These are phyloP conservation scores for Taxillus chinensis DNA, from an alignment of 164 flowering plant genomes.

Conservation along the genomic window DNA sequence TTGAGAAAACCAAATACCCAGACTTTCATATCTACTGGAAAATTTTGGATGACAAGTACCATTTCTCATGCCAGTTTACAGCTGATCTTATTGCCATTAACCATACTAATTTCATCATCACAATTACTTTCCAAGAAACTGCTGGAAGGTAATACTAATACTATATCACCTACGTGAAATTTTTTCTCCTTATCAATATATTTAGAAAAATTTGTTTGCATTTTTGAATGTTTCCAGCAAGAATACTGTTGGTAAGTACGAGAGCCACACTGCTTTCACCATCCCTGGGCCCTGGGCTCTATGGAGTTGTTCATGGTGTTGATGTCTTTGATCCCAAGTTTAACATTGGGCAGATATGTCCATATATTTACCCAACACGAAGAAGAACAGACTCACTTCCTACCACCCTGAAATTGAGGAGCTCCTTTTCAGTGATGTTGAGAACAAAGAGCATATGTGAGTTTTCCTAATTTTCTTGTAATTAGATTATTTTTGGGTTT, in stretches of 20 bases:
- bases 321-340: constrained; percentile 96
- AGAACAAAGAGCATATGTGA: constrained; percentile 87
- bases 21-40: constrained; percentile 94
- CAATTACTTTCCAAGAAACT: constrained; percentile 96
- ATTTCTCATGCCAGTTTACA: constrained; percentile 94
- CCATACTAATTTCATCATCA: constrained; percentile 92
- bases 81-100: constrained; percentile 97
- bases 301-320: constrained; percentile 93
- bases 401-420: constrained; percentile 93
- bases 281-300: constrained; percentile 91
- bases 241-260: constrained; percentile 94
- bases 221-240: constrained; percentile 43
- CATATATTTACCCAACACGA: constrained; percentile 77
- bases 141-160: constrained; percentile 69
- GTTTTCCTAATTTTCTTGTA: constrained; percentile 5
- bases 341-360: constrained; percentile 92
- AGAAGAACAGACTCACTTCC: constrained; percentile 55
- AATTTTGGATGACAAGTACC: constrained; percentile 85
- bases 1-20: constrained; percentile 94
- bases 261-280: constrained; percentile 93
- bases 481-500: neutral
- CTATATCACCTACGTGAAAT: too few relatives aligned
- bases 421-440: constrained; percentile 63
- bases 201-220: neutral
- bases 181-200: too few relatives aligned